Conservation (phyloP, 148 eudicot species). For the Arbutus unedo region DNA sequence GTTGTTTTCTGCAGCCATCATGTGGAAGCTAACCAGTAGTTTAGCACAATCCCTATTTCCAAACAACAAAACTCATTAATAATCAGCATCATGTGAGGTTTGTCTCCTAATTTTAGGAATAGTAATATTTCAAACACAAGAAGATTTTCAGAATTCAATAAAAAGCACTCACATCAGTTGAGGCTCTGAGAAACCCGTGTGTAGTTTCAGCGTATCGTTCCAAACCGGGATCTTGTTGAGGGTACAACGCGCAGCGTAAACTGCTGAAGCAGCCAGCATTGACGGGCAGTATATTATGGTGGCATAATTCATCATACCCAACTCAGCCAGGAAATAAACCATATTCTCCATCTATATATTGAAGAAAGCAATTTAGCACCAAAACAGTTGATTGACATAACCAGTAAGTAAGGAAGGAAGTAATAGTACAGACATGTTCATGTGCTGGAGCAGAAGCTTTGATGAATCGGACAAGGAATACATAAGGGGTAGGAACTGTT, state of each 20-base stretch:
- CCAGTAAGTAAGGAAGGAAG: background rate
- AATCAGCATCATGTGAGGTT: background rate
- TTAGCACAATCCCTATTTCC: constrained; percentile 65
- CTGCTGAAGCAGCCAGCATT: constrained; percentile 88
- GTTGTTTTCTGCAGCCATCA: constrained; percentile 41
- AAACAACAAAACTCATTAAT: background rate
- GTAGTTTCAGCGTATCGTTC: constrained; percentile 64
- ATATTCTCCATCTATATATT: constrained; percentile 51
- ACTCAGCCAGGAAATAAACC: constrained; percentile 71
- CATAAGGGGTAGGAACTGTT: constrained; percentile 82
- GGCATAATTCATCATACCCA: constrained; percentile 65
- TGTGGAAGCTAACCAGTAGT: constrained; percentile 55
- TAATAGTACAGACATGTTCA: constrained; percentile 30
- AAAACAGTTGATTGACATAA: background rate
- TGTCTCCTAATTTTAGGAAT: background rate
- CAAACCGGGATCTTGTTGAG: constrained; percentile 59
- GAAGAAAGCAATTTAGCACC: background rate
- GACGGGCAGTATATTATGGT: constrained; percentile 50
- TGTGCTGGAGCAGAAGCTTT: constrained; percentile 59
- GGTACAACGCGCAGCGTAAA: constrained; percentile 70
- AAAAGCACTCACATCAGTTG: constrained; percentile 45
- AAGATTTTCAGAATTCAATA: background rate
- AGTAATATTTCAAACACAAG: background rate
- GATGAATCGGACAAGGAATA: constrained; percentile 66
- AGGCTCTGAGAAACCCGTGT: constrained; percentile 69